phyloP scores from a whole-genome alignment of 768 basidiomycete species.

The Tylopilus subfusipes region DNA sequence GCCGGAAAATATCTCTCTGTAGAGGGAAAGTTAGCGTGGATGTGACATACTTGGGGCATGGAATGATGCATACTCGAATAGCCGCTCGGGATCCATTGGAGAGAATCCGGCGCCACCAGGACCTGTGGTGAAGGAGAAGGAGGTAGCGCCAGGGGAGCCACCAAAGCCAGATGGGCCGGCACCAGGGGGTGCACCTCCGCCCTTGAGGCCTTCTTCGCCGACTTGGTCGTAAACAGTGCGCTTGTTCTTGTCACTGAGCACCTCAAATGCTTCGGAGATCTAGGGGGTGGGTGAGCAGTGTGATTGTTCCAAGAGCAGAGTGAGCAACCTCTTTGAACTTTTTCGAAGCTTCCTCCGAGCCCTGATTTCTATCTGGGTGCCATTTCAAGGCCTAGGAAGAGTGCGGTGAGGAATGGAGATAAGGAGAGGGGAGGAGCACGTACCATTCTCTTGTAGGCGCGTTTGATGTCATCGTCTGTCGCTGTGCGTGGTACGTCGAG shows the following conservation, averaged over 20 bases:
- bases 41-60: background rate
- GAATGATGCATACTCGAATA: constrained; percentile 71
- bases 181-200: constrained; percentile 53
- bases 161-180: constrained; percentile 42
- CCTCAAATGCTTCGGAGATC: constrained; percentile 96
- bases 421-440: background rate
- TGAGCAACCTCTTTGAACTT: constrained; percentile 85
- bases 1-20: constrained; percentile 56
- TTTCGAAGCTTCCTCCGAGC: constrained; percentile 78
- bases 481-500: constrained; percentile 75
- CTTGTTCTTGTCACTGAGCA: constrained; percentile 84
- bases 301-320: too few relatives aligned
- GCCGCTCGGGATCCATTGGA: constrained; percentile 79
- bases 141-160: constrained; percentile 46
- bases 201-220: constrained; percentile 93
- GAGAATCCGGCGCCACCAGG: constrained; percentile 51
- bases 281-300: constrained; percentile 27
- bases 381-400: constrained; percentile 74
- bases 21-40: constrained; percentile 3
- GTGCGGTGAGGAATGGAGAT: constrained; percentile 1
- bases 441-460: constrained; percentile 93
- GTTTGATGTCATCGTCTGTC: constrained; percentile 84
- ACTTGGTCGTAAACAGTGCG: constrained; percentile 87
- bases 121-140: constrained; percentile 56
- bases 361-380: constrained; percentile 90